Evolutionary conservation across 2,329 filamentous ascomycete species (phyloP), one percentile per base, ranked within the genome.

Genomic region (Fusarium sp.): DNA sequence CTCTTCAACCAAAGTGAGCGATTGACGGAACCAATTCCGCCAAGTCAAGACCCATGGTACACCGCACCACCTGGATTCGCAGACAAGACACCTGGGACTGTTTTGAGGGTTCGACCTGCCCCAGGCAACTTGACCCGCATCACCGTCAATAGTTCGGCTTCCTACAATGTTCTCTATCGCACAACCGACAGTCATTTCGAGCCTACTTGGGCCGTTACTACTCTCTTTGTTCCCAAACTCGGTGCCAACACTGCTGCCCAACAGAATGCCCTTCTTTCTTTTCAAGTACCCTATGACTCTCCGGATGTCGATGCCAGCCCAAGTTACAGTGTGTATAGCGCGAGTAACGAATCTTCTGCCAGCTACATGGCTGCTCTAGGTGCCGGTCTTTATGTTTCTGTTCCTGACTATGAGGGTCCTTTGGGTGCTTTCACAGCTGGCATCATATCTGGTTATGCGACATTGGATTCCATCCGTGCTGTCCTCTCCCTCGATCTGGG

Each of bases 391-490:
- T 75, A 72, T 3, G 79, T 86, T 30, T 81, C 77, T 12, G 75
- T 85, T 2, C 82, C 84, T 0, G 84, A 86, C 65, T 83, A 81
- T 46, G 81, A 85, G 51, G 82, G 82, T 0, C 81, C 81, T 6
- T 71, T 79, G 19, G 82, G 83, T 0, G 79, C 81, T 1, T 86
- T 84, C 65, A 77, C 78, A 0, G 81, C 81, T 0, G 83, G 82
- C 16, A 75, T 80, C 3, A 74, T 80, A 7, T 80, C 80, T 2
- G 84, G 84, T 0, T 79, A 85, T 46, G 80, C 81, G 0, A 82
- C 80, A 6, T 73, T 85, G 23, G 82, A 86, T 67, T 81, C 80
- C 2, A 72, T 85, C 2, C 82, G 84, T 5, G 83, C 83, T 4
- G 77, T 81, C 1, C 66, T 81, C 13, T 71, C 74, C 7, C 71